Percentiles rank a stretch among this genome's conserved stretches.
phyloP scores from a whole-genome alignment of 2,329 filamentous ascomycete genomes.

The Anisogramma anomala region DNA sequence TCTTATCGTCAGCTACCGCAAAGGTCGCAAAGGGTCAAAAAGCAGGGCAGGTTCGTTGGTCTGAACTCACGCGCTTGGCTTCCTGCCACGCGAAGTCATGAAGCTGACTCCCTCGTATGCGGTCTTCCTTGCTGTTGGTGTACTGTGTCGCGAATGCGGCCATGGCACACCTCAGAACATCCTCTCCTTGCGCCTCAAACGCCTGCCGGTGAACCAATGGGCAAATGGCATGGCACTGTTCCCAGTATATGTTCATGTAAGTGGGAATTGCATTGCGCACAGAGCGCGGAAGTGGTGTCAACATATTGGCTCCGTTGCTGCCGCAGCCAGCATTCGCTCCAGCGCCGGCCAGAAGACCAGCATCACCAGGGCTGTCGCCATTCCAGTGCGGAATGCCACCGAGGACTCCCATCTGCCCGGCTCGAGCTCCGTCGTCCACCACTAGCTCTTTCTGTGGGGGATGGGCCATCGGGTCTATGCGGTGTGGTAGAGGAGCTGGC shows the following conservation, averaged over 20 bases:
- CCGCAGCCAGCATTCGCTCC: conserved; percentile 22
- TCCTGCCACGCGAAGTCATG: conserved; percentile 41
- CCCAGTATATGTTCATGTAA: conserved; percentile 44
- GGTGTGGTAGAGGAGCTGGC: conserved; percentile 28
- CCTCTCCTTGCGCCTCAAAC: conserved; percentile 31
- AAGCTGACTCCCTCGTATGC: conserved; percentile 36
- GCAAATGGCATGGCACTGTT: conserved; percentile 34
- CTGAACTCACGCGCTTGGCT: conserved; percentile 35
- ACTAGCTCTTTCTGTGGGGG: conserved; percentile 31
- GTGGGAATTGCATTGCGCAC: conserved; percentile 33
- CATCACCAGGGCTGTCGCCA: conserved; percentile 2
- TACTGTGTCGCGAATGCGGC: conserved; percentile 45
- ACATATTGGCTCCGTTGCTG: conserved; percentile 17
- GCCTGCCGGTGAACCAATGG: conserved; percentile 40
- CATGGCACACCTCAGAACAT: conserved; percentile 42
- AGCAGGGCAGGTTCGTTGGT: too few species aligned
- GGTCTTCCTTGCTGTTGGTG: conserved; percentile 36
- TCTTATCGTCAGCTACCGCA: conserved; percentile 11
- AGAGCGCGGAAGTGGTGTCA: conserved; percentile 24
- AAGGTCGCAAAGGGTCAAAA: too few species aligned
- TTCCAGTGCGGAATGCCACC: conserved; percentile 6
- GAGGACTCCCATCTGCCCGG: neutral
- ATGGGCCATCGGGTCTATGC: conserved; percentile 26
- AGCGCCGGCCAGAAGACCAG: conserved; percentile 24
- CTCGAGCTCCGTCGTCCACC: conserved; percentile 16